Percentiles rank a stretch among this genome's conserved stretches.
Conservation (phyloP, 768 basidiomycete species). For the Pisolithus albus region DNA sequence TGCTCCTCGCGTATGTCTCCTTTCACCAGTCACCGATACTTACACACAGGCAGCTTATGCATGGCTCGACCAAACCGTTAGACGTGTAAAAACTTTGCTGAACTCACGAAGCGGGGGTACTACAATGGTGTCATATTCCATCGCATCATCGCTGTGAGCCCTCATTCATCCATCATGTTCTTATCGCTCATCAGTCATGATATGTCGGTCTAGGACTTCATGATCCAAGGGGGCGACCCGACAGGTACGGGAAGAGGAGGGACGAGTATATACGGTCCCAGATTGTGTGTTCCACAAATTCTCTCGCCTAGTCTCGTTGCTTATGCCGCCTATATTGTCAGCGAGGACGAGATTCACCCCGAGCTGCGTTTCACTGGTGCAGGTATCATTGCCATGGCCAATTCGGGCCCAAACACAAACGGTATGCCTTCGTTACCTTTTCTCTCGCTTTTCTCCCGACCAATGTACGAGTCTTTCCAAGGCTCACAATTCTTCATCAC, state of each 20-base stretch:
- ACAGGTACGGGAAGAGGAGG: constrained; percentile 93
- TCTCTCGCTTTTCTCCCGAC: not conserved
- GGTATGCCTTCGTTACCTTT: constrained; percentile 35
- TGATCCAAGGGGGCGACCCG: constrained; percentile 95
- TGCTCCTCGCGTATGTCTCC: constrained; percentile 56
- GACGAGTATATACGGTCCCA: constrained; percentile 82
- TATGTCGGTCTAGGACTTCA: constrained; percentile 64
- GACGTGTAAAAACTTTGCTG: constrained; percentile 95
- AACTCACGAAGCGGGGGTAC: constrained; percentile 86
- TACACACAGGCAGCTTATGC: not conserved
- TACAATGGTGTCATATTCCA: constrained; percentile 90
- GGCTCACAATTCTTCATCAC: constrained; percentile 96
- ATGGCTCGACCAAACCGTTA: constrained; percentile 25
- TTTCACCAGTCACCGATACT: not conserved
- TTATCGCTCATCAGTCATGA: not conserved
- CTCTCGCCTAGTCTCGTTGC: not conserved
- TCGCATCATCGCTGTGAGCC: constrained; percentile 75
- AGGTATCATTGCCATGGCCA: constrained; percentile 95
- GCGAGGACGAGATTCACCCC: constrained; percentile 86
- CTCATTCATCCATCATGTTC: not conserved
- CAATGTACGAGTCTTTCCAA: constrained; percentile 27
- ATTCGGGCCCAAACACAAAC: constrained; percentile 91
- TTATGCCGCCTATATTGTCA: constrained; percentile 21
- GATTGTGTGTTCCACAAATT: constrained; percentile 53
- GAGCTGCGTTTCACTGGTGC: constrained; percentile 93